These are phyloP conservation scores for Inga leiocalycina DNA, from an alignment of 306 rosid species.

Conservation along the genomic window DNA sequence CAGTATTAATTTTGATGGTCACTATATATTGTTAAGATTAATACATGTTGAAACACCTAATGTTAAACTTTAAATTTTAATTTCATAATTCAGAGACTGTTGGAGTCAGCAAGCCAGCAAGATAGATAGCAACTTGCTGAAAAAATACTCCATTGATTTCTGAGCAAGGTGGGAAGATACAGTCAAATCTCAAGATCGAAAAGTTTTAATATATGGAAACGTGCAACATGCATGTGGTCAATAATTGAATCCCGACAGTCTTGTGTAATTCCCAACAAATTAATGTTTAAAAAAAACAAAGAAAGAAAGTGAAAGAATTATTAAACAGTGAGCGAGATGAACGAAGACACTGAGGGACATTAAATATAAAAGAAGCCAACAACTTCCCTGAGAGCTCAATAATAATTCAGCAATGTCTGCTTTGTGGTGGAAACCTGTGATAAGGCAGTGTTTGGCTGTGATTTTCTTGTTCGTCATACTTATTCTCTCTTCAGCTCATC, in stretches of 20 bases:
- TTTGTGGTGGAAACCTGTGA: neutral
- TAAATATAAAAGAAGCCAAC: neutral
- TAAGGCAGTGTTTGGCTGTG: neutral
- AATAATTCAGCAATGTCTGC: slow-evolving; percentile 5
- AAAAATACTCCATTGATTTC: no score
- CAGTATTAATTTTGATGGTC: no score
- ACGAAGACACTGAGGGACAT: neutral
- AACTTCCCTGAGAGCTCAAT: neutral
- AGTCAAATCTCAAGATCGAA: neutral
- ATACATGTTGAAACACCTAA: neutral
- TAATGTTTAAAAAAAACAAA: no score
- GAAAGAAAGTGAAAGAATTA: neutral
- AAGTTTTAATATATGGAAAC: neutral
- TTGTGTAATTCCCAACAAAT: neutral
- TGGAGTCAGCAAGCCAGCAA: neutral
- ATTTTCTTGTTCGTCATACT: neutral
- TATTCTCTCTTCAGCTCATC: neutral
- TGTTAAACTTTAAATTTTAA: no score
- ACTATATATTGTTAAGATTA: neutral
- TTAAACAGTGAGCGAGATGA: neutral
- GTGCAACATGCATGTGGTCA: neutral
- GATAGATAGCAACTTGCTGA: neutral
- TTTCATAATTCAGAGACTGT: no score
- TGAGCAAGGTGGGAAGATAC: neutral
- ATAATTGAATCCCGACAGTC: neutral